A percentile compares a stretch with the other conserved stretches of the same genome.
These are phyloP conservation scores for Pythium angustatum DNA, from an alignment of 352 stramenopile species.

Conservation along the genomic window DNA sequence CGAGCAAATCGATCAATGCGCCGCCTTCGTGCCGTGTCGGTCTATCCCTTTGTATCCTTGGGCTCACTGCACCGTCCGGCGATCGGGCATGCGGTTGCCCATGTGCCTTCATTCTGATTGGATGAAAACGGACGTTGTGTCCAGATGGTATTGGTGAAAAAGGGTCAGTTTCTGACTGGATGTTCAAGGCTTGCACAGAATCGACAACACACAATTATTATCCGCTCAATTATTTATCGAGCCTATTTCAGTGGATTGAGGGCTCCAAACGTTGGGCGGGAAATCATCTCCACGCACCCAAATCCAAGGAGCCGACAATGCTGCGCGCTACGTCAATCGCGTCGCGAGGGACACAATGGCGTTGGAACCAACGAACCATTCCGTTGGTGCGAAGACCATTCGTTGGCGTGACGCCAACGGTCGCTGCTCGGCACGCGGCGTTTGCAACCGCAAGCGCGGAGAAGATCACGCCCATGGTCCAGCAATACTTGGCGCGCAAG, in stretches of 20 bases:
- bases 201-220: too few relatives aligned
- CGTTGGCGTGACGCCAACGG: too few relatives aligned
- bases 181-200: not conserved
- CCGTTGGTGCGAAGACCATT: too few relatives aligned
- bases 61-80: not conserved
- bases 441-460: conserved; percentile 9
- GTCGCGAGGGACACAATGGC: not conserved
- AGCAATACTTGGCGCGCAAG: conserved; percentile 75
- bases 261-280: not conserved
- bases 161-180: not conserved
- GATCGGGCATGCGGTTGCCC: not conserved
- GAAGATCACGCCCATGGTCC: conserved; percentile 59
- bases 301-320: not conserved
- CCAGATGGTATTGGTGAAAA: conserved; percentile 19
- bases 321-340: not conserved
- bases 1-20: not conserved
- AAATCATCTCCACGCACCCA: too few relatives aligned
- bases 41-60: not conserved
- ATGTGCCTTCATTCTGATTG: conserved; percentile 2
- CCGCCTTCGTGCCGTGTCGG: too few relatives aligned
- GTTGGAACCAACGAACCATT: too few relatives aligned
- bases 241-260: conserved; percentile 3
- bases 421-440: not conserved
- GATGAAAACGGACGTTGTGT: not conserved
- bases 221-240: too few relatives aligned